phyloP scores from a whole-genome alignment of 2,329 filamentous ascomycete genomes.

The Colletotrichum nymphaeae region DNA sequence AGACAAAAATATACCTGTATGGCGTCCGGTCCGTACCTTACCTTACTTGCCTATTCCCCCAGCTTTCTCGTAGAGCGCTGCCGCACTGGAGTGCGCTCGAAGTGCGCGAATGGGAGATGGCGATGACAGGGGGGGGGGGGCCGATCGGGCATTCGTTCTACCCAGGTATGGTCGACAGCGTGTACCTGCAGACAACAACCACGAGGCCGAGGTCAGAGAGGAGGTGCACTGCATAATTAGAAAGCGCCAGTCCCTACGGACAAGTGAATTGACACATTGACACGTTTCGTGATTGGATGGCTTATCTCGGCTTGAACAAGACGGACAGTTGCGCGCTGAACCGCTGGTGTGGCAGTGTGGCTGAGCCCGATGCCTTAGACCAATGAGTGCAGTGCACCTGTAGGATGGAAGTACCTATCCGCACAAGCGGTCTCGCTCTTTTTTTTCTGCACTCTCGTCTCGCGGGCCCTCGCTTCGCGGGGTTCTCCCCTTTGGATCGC shows the following conservation, averaged over 20 bases:
- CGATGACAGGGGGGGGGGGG: background rate
- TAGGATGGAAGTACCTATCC: no score
- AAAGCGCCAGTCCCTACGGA: background rate
- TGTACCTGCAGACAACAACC: constrained; percentile 15
- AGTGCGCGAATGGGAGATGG: background rate
- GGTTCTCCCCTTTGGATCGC: background rate
- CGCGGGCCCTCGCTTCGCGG: background rate
- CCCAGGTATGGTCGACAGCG: background rate
- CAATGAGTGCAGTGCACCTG: background rate
- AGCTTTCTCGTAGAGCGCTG: background rate
- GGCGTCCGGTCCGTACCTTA: background rate
- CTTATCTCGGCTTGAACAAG: constrained; percentile 24
- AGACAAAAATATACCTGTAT: no score
- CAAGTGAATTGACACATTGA: no score
- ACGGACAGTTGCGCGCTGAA: background rate
- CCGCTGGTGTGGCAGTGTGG: background rate
- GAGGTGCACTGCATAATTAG: constrained; percentile 15
- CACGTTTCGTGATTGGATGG: background rate
- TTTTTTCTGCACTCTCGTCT: background rate
- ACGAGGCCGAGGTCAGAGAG: background rate
- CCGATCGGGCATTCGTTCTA: background rate
- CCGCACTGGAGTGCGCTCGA: background rate
- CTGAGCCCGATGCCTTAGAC: background rate
- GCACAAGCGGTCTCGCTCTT: background rate
- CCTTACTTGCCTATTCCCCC: background rate